Base-by-base conservation (phyloP, 2,329 filamentous ascomycete genomes). In the Curvularia sp. region DNA sequence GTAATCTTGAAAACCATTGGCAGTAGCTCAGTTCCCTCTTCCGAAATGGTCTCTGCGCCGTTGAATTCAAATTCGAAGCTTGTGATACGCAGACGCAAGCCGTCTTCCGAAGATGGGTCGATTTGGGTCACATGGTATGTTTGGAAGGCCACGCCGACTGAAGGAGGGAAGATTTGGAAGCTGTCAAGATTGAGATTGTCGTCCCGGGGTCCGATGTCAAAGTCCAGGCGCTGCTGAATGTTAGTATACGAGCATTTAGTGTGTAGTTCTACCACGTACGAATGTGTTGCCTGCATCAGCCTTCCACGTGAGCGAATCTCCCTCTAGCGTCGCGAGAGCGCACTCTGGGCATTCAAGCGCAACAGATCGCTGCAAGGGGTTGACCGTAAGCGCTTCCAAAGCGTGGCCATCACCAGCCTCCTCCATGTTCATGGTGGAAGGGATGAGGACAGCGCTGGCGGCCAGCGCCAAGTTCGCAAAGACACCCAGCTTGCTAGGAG, bases 141-240 rank as follows among this genome's bases (percentile, higher is more conserved):
- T 28, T 72, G 60, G n/a, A 63, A 53, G 49, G 69, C 65, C 39
- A 67, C 61, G 54, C 65, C 66, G 53, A 77, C 73, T 6, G 67
- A 64, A 7, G 77, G 77, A 15, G 77, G 77, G 55, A 75, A 78
- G n/a, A 79, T 70, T 52, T 73, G 75, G 32, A 68, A 66, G 45
- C 73, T 75, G 53, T 76, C 71, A 53, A 78, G 69, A 15, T 73
- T 64, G 18, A 78, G 68, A 3, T 66, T 70, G 28, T 74, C 65
- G 49, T 74, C 66, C 32, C 67, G 51, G 9, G 67, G 41, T 21
- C 75, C 75, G 36, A 77, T 68, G 53, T 73, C 69, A 53, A 79
- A 76, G 57, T 78, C 73, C 32, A 79, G 68, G 18, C 73, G 58
- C 76, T 78, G 36, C 28, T 23, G n/a, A 7, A 34, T 19, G 60